Evolutionary conservation across 2,329 filamentous ascomycete genomes (phyloP), one percentile per base, ranked within the genome.

Genomic region (Pseudogymnoascus sp.): DNA sequence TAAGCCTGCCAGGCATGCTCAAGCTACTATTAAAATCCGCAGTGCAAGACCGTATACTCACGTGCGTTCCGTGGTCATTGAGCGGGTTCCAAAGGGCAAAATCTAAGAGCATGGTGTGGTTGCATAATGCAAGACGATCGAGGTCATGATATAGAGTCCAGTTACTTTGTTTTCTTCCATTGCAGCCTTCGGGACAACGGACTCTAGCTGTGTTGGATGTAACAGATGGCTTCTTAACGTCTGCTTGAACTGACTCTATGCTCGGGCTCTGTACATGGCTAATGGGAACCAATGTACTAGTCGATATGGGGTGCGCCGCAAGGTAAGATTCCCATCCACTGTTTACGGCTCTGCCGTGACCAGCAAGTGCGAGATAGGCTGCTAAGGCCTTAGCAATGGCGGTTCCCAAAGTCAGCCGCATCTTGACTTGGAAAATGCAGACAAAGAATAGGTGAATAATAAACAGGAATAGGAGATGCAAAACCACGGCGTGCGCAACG

Each of bases 121-220:
- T 60, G 35, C 66, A 67, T 19, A 45, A 23, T 9, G 58, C 58
- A 36, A 66, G 61, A 12, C 62, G 35, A 45, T 66, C 59, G 5
- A 66, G 45, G 30, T 58, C 45, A 52, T 64, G 42, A 42, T 67
- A 67, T 3, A 65, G 61, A 1, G 62, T 65, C 66, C 65, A 67
- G 14, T 64, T 63, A n/a, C 12, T 58, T 7, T 63, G 63, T 22
- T 63, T 60, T 6, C 28, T 35, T 9, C 62, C 63, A 33, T 58
- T 62, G 23, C 64, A 67, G 25, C 6, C 25, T 58, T 58, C 41
- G 25, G 63, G 64, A 62, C 64, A 66, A 41, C 14, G 16, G 12
- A 22, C 6, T 60, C 30, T 4, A 14, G 59, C 38, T 11, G 6
- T 41, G 3, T 41, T 41, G 2, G 38, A 41, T 41, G 38, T 41